Base-by-base conservation (phyloP, 1,284 basidiomycete genomes). In the Microbotryomycetes sp. region DNA sequence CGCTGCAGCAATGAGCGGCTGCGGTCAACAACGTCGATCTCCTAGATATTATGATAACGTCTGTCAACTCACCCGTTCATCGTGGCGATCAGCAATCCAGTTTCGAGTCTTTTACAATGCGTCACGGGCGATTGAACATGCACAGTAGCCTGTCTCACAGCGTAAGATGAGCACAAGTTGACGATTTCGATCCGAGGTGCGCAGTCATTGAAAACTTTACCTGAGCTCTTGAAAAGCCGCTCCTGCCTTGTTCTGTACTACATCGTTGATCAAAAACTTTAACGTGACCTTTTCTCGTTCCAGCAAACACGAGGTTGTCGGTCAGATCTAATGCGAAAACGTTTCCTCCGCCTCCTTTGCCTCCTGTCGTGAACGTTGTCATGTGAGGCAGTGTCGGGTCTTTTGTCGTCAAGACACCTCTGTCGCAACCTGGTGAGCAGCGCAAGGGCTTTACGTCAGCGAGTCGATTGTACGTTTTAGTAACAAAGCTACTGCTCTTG, bases 311-410 rank as follows among this genome's bases (percentile, higher is more conserved):
- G 3, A 62, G 21, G 29, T 64, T 54, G 30, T 63, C 54, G 28
- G 57, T 46, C 11, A 68, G 15, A 16, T 68, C 66, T n/a, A 68
- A 56, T 5, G 61, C 59, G 27, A 68, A 68, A 3, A 68, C 66
- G 4, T 64, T 62, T 4, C 66, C 66, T 24, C 61, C 64, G 6
- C 66, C 66, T 5, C 57, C 29, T 9, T 54, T 54, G 11, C 62
- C 59, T 5, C 65, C 65, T 4, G 65, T 66, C n/a, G 27, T 16
- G 56, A 58, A 61, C 2, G 53, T 54, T 4, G 64, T 56, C 50
- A 64, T 61, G 11, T 41, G 26, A 0, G 57, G 29, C 5, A 29
- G 31, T 16, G 46, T 45, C 0, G 65, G 62, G 30, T 61, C 59
- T 16, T 47, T 16, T 16, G 62, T 52, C 23, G 61, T 52, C 13